Evolutionary conservation across 2,329 filamentous ascomycete species (phyloP).

Genomic region (Pestalotiopsis sp.): DNA sequence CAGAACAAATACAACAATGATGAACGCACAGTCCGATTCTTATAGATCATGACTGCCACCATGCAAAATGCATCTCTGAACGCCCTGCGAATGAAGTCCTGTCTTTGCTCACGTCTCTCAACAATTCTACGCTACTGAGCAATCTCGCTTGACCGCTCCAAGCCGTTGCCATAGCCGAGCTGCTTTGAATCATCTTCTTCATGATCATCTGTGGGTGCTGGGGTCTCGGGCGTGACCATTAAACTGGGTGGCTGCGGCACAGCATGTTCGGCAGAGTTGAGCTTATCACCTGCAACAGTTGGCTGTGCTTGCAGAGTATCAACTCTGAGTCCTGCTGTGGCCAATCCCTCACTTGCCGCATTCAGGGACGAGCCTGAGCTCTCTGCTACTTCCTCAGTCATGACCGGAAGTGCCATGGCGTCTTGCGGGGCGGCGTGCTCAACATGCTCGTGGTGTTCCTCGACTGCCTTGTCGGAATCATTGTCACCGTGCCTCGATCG

Average conservation of each 20-base stretch:
- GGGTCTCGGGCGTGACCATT: constrained; percentile 53
- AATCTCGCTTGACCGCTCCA: constrained; percentile 35
- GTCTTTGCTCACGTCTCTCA: background rate
- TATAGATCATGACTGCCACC: background rate
- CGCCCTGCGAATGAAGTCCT: background rate
- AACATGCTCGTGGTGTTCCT: constrained; percentile 34
- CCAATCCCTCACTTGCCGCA: background rate
- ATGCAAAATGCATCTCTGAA: background rate
- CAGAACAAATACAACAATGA: background rate
- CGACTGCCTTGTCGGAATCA: constrained; percentile 33
- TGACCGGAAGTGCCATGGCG: constrained; percentile 8
- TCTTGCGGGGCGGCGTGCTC: constrained; percentile 23
- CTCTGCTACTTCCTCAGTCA: background rate
- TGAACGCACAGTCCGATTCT: background rate
- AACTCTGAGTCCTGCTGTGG: background rate
- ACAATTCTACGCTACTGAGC: constrained; percentile 23
- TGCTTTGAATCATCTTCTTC: constrained; percentile 42
- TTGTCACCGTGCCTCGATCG: constrained; percentile 26
- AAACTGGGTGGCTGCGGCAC: constrained; percentile 21
- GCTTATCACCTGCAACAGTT: background rate
- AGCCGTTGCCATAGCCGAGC: constrained; percentile 40
- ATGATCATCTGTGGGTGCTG: constrained; percentile 33
- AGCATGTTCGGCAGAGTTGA: background rate
- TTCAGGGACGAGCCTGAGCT: background rate
- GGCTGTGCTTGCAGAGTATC: background rate